Base-by-base conservation (phyloP, 805 yeast species). In the Yamadazyma sp. region DNA sequence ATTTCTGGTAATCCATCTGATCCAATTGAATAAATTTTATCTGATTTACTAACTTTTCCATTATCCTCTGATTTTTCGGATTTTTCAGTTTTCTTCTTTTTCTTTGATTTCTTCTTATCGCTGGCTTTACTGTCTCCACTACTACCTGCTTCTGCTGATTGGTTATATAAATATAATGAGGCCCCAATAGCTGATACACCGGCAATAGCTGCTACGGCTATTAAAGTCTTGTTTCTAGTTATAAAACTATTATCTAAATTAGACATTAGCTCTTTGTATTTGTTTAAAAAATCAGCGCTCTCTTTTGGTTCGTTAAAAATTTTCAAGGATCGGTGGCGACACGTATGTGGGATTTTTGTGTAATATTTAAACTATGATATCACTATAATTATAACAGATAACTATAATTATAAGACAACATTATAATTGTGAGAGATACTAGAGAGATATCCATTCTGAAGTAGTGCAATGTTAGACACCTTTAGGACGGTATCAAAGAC, bases 101-200 rank as follows among this genome's bases (percentile, higher is more conserved):
- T 74, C 58, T 69, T 70, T 47, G 65, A 59, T 48, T 59, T 58
- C 44, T 60, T 58, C 53, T 65, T 67, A 49, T 63, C 67, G 54
- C 45, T 47, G 43, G 57, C 45, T 44, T 52, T 14, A 7, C 36
- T 25, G 7, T 43, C 25, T 23, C 23, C 33, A 6, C 18, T 7
- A 31, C 27, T 43, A 20, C 16, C 24, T 9, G 35, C 23, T 7
- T 17, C 16, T 26, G 44, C 47, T 47, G 49, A 61, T 46, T 49
- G 62, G 40, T 64, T 58, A 36, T 59, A 60, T 46, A 60, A 62
- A 45, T 67, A 69, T 48, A 71, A 74, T 48, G 74, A 78, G 7
- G 85, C 82, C 37, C 82, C 79, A 23, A 75, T 73, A 20, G 81
- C 86, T 24, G 81, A 72, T 33, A 77, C 73, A 40, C 78, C 76